Percentiles rank a stretch among this genome's conserved stretches.
phyloP scores from a whole-genome alignment of 179 eudicot genomes.

The Pouteria campechiana region DNA sequence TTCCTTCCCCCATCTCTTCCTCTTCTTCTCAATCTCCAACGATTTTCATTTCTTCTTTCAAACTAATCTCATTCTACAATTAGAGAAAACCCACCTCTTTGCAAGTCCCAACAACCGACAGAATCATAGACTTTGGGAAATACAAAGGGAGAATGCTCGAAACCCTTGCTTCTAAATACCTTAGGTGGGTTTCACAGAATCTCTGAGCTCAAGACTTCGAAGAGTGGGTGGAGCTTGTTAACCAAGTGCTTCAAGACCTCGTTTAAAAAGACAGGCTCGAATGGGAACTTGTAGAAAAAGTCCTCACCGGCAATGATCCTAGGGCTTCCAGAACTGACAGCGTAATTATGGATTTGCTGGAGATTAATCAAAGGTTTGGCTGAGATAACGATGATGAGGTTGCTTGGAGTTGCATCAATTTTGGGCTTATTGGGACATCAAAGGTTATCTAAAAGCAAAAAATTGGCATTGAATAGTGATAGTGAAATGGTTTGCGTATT shows the following conservation, averaged over 20 bases:
- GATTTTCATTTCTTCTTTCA: too few species aligned
- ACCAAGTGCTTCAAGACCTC: conserved; percentile 61
- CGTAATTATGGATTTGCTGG: conserved; percentile 37
- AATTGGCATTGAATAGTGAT: background rate
- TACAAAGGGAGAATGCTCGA: conserved; percentile 75
- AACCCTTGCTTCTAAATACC: conserved; percentile 59
- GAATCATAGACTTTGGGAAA: conserved; percentile 63
- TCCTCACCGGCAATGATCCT: conserved; percentile 32
- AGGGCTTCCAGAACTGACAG: conserved; percentile 1
- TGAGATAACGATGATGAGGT: conserved; percentile 67
- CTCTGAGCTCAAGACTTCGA: conserved; percentile 48
- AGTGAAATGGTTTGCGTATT: too few species aligned
- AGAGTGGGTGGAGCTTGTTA: conserved; percentile 55
- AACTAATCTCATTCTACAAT: too few species aligned
- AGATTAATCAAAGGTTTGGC: conserved; percentile 58
- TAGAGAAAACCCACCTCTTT: too few species aligned
- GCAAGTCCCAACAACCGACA: conserved; percentile 44
- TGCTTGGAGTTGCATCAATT: conserved; percentile 57
- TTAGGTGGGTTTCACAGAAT: conserved; percentile 59
- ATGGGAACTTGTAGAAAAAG: conserved; percentile 67
- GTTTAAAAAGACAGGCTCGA: conserved; percentile 67
- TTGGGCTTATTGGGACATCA: conserved; percentile 65
- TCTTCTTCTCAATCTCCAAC: too few species aligned
- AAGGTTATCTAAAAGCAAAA: conserved; percentile 11
- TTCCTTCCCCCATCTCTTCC: too few species aligned